Base-by-base conservation (phyloP, 352 stramenopile species). In the Phytophthora crassamura region DNA sequence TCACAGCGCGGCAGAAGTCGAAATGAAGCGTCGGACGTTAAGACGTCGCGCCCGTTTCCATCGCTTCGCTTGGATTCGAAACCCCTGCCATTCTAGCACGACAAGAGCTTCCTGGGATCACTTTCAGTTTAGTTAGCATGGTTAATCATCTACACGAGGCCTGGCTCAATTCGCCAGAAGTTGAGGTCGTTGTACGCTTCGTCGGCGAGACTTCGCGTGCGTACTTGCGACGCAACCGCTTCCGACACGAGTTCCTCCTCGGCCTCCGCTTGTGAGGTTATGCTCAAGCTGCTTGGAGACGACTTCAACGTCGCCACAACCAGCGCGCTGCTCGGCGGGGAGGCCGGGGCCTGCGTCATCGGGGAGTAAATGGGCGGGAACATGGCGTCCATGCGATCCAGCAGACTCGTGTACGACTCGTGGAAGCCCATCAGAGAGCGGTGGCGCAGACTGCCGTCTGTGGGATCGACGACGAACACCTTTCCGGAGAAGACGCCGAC, bases 171-270 rank as follows among this genome's bases (percentile, higher is more conserved):
- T 40, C 82, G 72, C 87, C 87, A 95, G 41, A 92, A 95, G 62
- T 95, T 95, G 28, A 92, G 67, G 55, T 95, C 87, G 61, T 95
- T 95, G 74, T 89, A 95, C 18, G 85, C 86, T 54, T 95, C 87
- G 53, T 95, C 87, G 9, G 68, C 73, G 64, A 92, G 72, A 45
- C 67, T 87, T 25, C 81, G 75, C 39, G 82, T 76, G 11, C 73
- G 74, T 6, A 77, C 76, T 45, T 82, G 75, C 0, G 69, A 83
- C 2, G 75, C 80, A 41, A 89, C 71, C 0, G 82, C 68, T 34
- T 90, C 82, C 3, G 76, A 83, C 8, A 87, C 68, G 20, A 88
- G 59, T 35, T 82, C 67, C 10, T 90, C 74, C 2, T 75, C 42
- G n/a, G 66, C 47, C n/a, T 66, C 54, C 4, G 1, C 15, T 7